Percentiles rank a stretch among this genome's conserved stretches.
These are phyloP conservation scores for Podaxis sp. DNA, from an alignment of 768 basidiomycete genomes.

Conservation along the genomic window DNA sequence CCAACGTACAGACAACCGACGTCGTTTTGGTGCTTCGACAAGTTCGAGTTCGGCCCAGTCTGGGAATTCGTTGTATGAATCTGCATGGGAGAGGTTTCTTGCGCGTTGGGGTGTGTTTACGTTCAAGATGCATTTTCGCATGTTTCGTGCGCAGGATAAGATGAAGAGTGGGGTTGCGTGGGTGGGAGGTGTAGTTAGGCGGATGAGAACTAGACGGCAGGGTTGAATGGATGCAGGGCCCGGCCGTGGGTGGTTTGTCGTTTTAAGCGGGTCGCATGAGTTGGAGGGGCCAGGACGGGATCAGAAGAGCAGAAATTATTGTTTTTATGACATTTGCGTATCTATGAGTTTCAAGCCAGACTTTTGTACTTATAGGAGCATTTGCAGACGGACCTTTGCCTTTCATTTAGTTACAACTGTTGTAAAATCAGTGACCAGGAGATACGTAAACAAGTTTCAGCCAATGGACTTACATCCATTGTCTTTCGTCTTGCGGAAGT, in stretches of 20 bases:
- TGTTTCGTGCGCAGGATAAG: constrained; percentile 10
- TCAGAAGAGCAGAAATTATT: neutral
- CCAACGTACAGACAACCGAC: neutral
- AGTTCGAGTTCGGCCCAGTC: neutral
- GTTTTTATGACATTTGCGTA: neutral
- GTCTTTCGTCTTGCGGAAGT: neutral
- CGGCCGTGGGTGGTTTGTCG: neutral
- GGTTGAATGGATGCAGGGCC: neutral
- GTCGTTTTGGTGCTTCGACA: neutral
- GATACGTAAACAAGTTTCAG: neutral
- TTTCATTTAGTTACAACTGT: neutral
- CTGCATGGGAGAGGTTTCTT: neutral
- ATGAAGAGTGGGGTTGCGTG: constrained; percentile 8
- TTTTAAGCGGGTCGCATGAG: neutral
- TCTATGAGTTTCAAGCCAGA: neutral
- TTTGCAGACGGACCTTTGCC: neutral
- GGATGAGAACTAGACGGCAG: neutral
- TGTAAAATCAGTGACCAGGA: neutral
- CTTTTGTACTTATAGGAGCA: neutral
- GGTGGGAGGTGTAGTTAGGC: constrained; percentile 2
- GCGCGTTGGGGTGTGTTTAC: constrained; percentile 8
- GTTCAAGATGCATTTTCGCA: constrained; percentile 6
- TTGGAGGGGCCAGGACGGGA: neutral
- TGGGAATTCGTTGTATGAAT: neutral
- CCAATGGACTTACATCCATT: neutral